Base-by-base conservation (phyloP, 192 early-diverging fungal genomes). In the Irineochytrium annulatum region DNA sequence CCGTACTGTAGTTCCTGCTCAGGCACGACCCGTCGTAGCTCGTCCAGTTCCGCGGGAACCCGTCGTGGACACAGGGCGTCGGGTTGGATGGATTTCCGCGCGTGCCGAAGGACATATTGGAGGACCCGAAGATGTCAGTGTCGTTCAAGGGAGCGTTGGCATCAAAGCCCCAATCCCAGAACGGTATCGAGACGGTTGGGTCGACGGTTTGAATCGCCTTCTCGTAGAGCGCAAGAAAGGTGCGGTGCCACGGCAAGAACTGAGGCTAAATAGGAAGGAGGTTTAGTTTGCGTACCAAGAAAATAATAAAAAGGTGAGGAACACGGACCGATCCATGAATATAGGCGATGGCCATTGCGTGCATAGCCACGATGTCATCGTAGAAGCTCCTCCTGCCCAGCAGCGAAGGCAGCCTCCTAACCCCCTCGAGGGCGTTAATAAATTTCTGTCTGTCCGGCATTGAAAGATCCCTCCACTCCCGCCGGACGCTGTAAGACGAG, bases 161-260 rank as follows among this genome's bases (percentile, higher is more conserved):
- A 39, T 67, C 65, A 27, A 53, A 60, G 4, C 57, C 65, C 80
- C 78, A 82, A 32, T 86, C 85, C 80, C 80, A 84, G 69, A 70
- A 72, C 31, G 64, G 60, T 26, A 65, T 53, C 14, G 35, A 52
- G 34, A 68, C 62, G 2, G 49, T 31, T 16, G 55, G 43, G 39
- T 62, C 68, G 5, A 41, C 43, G 57, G 62, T 56, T 44, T 52
- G 37, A 16, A 74, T 34, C 16, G 45, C 46, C 8, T 52, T 8
- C 26, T 74, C 72, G 26, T 56, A 62, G 28, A 62, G 11, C 11
- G 20, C 51, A 11, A 74, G 11, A 30, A 63, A 74, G 34, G 27
- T 14, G 26, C 72, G 48, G 33, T 74, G 72, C 72, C 72, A 74
- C 14, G 72, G 72, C 60, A 72, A 59, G 52, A 74, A 74, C 8